phyloP scores from a whole-genome alignment of 2,329 filamentous ascomycete genomes.

The Aspergillus sergii region DNA sequence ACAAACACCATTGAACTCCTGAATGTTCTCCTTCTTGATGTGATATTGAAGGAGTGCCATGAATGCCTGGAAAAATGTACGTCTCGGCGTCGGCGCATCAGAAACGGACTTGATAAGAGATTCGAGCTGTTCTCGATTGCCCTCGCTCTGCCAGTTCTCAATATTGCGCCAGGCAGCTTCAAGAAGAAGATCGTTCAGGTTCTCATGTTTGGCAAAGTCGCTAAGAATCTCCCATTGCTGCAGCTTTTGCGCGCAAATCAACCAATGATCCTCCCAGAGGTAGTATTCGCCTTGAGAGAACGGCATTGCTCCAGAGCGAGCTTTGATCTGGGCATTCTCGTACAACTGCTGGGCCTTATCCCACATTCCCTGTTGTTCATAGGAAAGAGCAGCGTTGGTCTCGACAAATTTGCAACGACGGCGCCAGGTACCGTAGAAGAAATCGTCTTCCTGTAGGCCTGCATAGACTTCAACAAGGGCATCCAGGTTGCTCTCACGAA shows the following conservation, averaged over 20 bases:
- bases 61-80: conserved; percentile 98
- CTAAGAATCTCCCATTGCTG: conserved; percentile 98
- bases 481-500: conserved; percentile 93
- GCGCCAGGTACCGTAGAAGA: conserved; percentile 97
- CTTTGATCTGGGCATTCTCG: conserved; percentile 95
- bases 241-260: conserved; percentile 94
- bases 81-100: conserved; percentile 90
- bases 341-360: conserved; percentile 98
- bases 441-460: conserved; percentile 86
- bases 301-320: conserved; percentile 90
- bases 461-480: conserved; percentile 93
- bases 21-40: conserved; percentile 76
- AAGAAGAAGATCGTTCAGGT: conserved; percentile 91
- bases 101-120: conserved; percentile 95
- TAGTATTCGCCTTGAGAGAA: conserved; percentile 98
- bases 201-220: conserved; percentile 98
- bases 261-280: conserved; percentile 99
- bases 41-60: conserved; percentile 95
- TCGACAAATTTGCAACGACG: conserved; percentile 94
- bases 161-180: conserved; percentile 95
- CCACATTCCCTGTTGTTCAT: conserved; percentile 99
- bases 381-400: conserved; percentile 94
- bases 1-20: conserved; percentile 85
- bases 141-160: conserved; percentile 88
- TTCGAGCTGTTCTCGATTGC: conserved; percentile 86